Percentiles rank a stretch among this genome's conserved stretches.
phyloP scores from a whole-genome alignment of 257 asterid genomes.

The Rehmannia glutinosa region DNA sequence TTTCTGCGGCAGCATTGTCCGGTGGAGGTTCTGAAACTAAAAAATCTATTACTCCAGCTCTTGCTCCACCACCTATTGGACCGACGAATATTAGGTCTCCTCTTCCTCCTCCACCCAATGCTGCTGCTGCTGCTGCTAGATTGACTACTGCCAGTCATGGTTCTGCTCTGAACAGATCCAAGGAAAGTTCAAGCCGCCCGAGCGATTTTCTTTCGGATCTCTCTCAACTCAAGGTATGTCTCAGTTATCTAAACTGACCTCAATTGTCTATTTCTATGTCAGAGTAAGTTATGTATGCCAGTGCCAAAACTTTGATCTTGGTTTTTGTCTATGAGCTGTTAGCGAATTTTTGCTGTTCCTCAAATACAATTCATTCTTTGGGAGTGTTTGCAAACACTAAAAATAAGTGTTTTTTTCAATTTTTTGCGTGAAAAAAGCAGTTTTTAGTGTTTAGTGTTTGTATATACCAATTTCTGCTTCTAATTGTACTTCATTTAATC shows the following conservation, averaged over 20 bases:
- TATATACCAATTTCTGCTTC: too few species aligned
- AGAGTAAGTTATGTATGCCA: background rate
- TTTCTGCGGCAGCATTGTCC: constrained; percentile 69
- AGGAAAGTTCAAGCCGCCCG: constrained; percentile 43
- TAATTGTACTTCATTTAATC: too few species aligned
- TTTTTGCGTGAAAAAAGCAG: too few species aligned
- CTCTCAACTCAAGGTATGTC: constrained; percentile 77
- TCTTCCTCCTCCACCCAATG: constrained; percentile 96
- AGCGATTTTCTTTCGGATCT: constrained; percentile 67
- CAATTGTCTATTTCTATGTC: background rate
- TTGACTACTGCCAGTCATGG: constrained; percentile 31
- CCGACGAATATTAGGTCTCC: constrained; percentile 69
- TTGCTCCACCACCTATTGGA: constrained; percentile 85
- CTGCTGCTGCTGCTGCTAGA: constrained; percentile 45
- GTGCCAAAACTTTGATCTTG: background rate
- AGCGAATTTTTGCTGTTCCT: background rate
- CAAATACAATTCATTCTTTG: too few species aligned
- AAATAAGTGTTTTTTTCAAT: too few species aligned
- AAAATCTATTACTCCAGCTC: constrained; percentile 56
- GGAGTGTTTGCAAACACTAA: too few species aligned
- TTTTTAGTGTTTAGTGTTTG: too few species aligned
- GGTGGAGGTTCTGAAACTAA: constrained; percentile 51
- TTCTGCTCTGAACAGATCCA: constrained; percentile 27
- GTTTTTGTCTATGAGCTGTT: background rate
- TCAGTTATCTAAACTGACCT: background rate